Evolutionary conservation across 345 rosid genomes (phyloP).

Genomic region (Pistacia atlantica): DNA sequence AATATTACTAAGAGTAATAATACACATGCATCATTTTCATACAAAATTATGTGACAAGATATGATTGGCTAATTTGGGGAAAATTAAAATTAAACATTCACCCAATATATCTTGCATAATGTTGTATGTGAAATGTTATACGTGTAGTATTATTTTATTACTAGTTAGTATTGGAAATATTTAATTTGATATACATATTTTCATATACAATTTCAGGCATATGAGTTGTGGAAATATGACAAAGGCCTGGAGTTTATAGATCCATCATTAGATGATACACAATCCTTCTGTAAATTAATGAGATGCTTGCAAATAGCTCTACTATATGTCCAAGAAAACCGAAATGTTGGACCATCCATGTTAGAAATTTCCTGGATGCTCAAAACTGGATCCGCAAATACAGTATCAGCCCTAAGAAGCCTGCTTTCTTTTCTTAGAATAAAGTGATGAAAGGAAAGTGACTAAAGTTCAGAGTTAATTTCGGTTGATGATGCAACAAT

Average conservation of each 20-base stretch:
- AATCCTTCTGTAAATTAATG: not conserved
- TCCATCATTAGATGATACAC: not conserved
- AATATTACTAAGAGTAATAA: too few relatives aligned
- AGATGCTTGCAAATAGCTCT: constrained; percentile 11
- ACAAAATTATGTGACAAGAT: too few relatives aligned
- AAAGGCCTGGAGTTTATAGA: too few relatives aligned
- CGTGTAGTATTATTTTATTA: too few relatives aligned
- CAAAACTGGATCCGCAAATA: not conserved
- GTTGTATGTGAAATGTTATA: too few relatives aligned
- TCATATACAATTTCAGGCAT: too few relatives aligned
- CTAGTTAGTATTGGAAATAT: too few relatives aligned
- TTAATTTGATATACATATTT: too few relatives aligned
- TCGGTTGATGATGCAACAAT: constrained; percentile 6
- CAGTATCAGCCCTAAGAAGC: not conserved
- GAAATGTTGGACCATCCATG: constrained; percentile 3
- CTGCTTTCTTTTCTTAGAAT: constrained; percentile 3
- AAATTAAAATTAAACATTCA: too few relatives aligned
- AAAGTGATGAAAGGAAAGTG: not conserved
- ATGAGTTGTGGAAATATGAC: too few relatives aligned
- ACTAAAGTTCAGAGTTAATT: not conserved
- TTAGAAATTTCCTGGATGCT: not conserved
- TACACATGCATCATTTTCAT: too few relatives aligned
- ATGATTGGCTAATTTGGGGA: too few relatives aligned
- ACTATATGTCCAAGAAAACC: not conserved
- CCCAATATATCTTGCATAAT: not conserved